Percentiles rank a stretch among this genome's conserved stretches.
Evolutionary conservation across 495 filamentous ascomycete species (phyloP).

Genomic region (Oidiodendron maius): DNA sequence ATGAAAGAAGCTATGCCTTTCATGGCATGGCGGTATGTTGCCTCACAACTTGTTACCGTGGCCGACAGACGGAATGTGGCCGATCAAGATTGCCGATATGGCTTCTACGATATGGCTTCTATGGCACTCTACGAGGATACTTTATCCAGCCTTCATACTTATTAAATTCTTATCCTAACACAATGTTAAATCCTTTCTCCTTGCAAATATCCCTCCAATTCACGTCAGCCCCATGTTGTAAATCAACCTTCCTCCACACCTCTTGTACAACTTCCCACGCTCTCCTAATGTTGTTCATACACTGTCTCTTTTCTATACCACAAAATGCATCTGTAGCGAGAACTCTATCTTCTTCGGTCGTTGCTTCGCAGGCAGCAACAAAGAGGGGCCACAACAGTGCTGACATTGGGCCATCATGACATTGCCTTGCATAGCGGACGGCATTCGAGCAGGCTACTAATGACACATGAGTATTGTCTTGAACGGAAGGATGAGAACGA

Average conservation of each 20-base stretch:
- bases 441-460: constrained; percentile 47
- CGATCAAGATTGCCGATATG: no score
- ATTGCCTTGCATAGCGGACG: constrained; percentile 31
- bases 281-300: constrained; percentile 55
- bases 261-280: constrained; percentile 53
- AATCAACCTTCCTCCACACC: constrained; percentile 48
- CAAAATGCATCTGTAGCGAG: constrained; percentile 42
- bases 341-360: constrained; percentile 29
- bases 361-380: constrained; percentile 51
- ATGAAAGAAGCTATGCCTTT: no score
- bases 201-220: constrained; percentile 42
- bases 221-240: constrained; percentile 25
- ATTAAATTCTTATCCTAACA: constrained; percentile 54
- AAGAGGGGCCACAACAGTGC: constrained; percentile 58
- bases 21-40: no score
- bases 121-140: no score
- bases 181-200: constrained; percentile 44
- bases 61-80: no score
- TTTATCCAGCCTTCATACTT: no score
- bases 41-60: no score
- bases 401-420: constrained; percentile 45
- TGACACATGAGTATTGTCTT: constrained; percentile 41
- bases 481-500: constrained; percentile 39
- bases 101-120: no score
- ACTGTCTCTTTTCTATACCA: constrained; percentile 44